Evolutionary conservation across 768 basidiomycete genomes (phyloP).

Genomic region (Leccinum subgranulosum): DNA sequence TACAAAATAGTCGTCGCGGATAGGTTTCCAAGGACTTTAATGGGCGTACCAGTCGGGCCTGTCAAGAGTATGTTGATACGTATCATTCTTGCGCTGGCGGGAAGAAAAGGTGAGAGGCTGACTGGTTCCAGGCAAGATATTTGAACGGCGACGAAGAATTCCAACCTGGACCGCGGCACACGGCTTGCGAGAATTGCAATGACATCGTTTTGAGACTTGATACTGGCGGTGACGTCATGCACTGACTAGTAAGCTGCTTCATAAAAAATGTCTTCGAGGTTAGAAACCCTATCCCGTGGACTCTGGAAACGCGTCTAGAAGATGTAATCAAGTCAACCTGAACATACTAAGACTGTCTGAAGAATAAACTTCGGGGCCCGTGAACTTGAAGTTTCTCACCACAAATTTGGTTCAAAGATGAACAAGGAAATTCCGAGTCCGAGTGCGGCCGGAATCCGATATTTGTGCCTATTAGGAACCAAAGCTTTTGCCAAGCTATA

Average conservation of each 20-base stretch:
- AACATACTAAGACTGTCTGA: neutral
- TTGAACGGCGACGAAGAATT: conserved; percentile 2
- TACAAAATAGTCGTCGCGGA: neutral
- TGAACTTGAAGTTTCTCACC: neutral
- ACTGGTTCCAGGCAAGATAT: neutral
- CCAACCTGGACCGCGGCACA: neutral
- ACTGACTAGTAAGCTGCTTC: neutral
- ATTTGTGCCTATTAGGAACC: conserved; percentile 25
- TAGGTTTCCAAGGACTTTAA: neutral
- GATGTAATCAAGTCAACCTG: neutral
- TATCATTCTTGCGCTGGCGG: conserved; percentile 4
- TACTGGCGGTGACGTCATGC: neutral
- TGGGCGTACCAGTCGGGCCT: conserved; percentile 19
- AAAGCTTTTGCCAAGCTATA: conserved; percentile 21
- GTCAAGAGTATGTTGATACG: conserved; percentile 15
- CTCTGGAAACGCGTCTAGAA: neutral
- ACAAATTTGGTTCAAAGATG: neutral
- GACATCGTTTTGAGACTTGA: neutral
- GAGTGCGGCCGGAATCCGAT: neutral
- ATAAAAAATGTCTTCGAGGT: neutral
- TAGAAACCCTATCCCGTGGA: neutral
- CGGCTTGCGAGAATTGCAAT: neutral
- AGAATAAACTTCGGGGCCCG: neutral
- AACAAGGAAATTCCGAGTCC: neutral
- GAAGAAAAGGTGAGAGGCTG: neutral